Evolutionary conservation across 805 yeast species (phyloP).

Genomic region (Ogataea saltuana): DNA sequence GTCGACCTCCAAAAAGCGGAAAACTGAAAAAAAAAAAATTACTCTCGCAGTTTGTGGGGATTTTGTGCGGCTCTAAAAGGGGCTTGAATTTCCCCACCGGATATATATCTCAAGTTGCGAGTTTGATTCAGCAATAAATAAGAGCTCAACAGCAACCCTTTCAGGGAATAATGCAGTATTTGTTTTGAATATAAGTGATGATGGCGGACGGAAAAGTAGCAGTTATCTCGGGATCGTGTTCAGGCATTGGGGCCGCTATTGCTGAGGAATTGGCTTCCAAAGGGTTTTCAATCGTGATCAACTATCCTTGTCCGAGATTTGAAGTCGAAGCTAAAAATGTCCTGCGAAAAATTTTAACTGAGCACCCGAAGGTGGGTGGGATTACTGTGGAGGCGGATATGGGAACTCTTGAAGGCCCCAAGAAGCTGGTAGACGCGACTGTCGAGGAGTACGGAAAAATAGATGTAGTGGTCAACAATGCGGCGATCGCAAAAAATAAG

Average conservation of each 20-base stretch:
- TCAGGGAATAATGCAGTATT: too few relatives aligned
- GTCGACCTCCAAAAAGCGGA: background rate
- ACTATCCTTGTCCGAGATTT: slow-evolving; percentile 9
- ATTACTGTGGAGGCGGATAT: slow-evolving; percentile 12
- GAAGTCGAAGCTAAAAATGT: slow-evolving; percentile 8
- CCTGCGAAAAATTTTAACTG: background rate
- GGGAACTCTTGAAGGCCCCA: slow-evolving; percentile 11
- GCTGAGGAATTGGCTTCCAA: slow-evolving; percentile 42
- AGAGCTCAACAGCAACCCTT: too few relatives aligned
- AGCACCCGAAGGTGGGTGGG: slow-evolving; percentile 7
- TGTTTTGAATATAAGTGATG: background rate
- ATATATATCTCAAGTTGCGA: background rate
- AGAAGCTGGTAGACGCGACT: slow-evolving; percentile 9
- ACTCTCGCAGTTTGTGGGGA: background rate
- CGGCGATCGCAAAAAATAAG: slow-evolving; percentile 11
- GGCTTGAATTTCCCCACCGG: slow-evolving; percentile 3
- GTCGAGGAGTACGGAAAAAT: slow-evolving; percentile 8
- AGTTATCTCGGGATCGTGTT: slow-evolving; percentile 56
- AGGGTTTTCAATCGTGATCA: slow-evolving; percentile 31
- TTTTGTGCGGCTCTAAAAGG: slow-evolving; percentile 3
- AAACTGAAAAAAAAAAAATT: background rate
- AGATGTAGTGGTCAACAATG: slow-evolving; percentile 10
- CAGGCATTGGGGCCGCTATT: slow-evolving; percentile 55
- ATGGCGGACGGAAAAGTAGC: slow-evolving; percentile 33
- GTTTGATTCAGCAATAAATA: too few relatives aligned